These are phyloP conservation scores for Phytopythium oedochilum DNA, from an alignment of 352 stramenopile genomes.

Conservation along the genomic window DNA sequence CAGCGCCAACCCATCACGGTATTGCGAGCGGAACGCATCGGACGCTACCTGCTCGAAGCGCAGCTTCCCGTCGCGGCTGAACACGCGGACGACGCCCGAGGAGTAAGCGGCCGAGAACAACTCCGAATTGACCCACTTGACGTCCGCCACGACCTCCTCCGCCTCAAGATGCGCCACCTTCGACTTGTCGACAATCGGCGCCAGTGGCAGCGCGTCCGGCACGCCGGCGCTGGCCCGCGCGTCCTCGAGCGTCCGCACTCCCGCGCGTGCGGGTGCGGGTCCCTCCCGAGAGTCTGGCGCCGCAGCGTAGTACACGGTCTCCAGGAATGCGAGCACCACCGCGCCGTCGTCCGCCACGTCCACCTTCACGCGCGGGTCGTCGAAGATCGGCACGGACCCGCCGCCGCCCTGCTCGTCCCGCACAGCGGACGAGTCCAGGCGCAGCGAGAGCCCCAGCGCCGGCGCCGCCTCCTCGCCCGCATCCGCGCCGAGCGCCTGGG, in stretches of 20 bases:
- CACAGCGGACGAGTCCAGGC: constrained; percentile 17
- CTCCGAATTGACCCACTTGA: constrained; percentile 65
- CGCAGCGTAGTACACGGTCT: constrained; percentile 23
- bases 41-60: constrained; percentile 49
- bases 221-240: constrained; percentile 5
- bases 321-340: constrained; percentile 36
- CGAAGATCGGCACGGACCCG: constrained; percentile 28
- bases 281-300: not conserved
- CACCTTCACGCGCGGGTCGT: constrained; percentile 34
- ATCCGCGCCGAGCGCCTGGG: not conserved
- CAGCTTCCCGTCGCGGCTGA: constrained; percentile 39
- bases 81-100: constrained; percentile 57
- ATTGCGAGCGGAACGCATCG: not conserved
- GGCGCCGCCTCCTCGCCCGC: constrained; percentile 10
- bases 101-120: constrained; percentile 52
- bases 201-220: constrained; percentile 1
- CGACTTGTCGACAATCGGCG: constrained; percentile 18
- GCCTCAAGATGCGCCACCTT: constrained; percentile 28
- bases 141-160: constrained; percentile 42
- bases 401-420: not conserved
- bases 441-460: constrained; percentile 16
- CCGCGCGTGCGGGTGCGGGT: not conserved
- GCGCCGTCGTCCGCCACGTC: constrained; percentile 49
- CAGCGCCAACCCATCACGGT: not conserved
- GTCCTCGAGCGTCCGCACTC: constrained; percentile 12